These are phyloP conservation scores for Panellus pusillus DNA, from an alignment of 768 basidiomycete genomes.

Conservation along the genomic window DNA sequence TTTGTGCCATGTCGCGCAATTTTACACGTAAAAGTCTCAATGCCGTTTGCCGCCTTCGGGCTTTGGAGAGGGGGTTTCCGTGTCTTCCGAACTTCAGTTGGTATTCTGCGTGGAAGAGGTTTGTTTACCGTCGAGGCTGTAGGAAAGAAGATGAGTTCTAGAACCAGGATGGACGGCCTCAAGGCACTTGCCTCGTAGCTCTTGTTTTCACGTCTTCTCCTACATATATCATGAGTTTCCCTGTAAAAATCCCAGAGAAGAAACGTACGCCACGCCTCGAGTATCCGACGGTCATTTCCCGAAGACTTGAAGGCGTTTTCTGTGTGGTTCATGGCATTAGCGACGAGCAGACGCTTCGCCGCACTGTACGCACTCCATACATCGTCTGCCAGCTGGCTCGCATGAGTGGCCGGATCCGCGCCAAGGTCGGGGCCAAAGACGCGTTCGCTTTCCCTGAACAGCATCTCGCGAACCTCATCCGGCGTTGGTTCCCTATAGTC, in stretches of 20 bases:
- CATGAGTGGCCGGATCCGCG: conserved; percentile 7
- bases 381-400: conserved; percentile 14
- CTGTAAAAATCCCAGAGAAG: not conserved
- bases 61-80: conserved; percentile 21
- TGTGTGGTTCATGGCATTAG: not conserved
- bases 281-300: conserved; percentile 15
- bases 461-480: conserved; percentile 4
- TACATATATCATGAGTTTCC: not conserved
- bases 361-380: conserved; percentile 14
- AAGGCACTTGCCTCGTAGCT: not conserved
- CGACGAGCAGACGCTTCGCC: too few species aligned
- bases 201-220: conserved; percentile 15
- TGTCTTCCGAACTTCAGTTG: not conserved
- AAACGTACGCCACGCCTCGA: conserved; percentile 18
- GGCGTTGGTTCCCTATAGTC: not conserved
- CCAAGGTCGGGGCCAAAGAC: conserved; percentile 5
- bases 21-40: too few species aligned
- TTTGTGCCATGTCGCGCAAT: too few species aligned
- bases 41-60: too few species aligned
- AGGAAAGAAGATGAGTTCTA: too few species aligned
- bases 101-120: too few species aligned
- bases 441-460: conserved; percentile 13
- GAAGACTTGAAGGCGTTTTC: conserved; percentile 12
- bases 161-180: too few species aligned
- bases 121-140: too few species aligned